Evolutionary conservation across 139 green algal genomes (phyloP).

Genomic region (Volvox africanus): DNA sequence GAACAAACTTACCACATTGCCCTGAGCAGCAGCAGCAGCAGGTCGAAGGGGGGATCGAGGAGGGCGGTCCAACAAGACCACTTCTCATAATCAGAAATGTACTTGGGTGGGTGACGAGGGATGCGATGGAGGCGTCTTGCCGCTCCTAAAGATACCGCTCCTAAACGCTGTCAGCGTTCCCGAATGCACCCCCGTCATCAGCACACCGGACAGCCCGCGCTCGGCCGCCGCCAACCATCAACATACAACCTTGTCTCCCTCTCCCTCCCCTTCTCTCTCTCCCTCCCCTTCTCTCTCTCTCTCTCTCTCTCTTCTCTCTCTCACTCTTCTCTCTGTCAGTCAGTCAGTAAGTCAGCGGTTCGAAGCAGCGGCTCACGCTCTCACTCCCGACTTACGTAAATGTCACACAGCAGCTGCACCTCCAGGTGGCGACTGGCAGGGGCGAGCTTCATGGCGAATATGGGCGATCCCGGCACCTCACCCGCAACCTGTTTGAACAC

Average conservation of each 20-base stretch:
- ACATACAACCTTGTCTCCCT: background rate
- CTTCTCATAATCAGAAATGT: too few species aligned
- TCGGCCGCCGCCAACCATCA: too few species aligned
- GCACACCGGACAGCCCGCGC: too few species aligned
- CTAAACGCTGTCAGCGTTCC: too few species aligned
- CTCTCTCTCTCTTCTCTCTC: too few species aligned
- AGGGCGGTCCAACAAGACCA: too few species aligned
- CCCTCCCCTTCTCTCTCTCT: background rate
- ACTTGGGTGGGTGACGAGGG: too few species aligned
- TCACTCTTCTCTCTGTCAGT: too few species aligned
- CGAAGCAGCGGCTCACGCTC: too few species aligned
- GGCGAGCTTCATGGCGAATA: conserved; percentile 99
- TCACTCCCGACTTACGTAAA: conserved; percentile 48
- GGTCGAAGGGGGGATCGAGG: background rate
- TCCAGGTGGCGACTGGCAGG: conserved; percentile 89
- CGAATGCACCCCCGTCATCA: background rate
- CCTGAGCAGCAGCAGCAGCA: conserved; percentile 61
- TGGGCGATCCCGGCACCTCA: conserved; percentile 95
- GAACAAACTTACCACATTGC: conserved; percentile 91
- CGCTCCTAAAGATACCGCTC: background rate
- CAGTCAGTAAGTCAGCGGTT: too few species aligned
- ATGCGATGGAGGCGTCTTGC: too few species aligned
- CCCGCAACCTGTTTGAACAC: conserved; percentile 89
- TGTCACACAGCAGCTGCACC: conserved; percentile 96
- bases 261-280: background rate